These are phyloP conservation scores for Hypoxylon sp. DNA, from an alignment of 2,329 filamentous ascomycete species.

Conservation along the genomic window DNA sequence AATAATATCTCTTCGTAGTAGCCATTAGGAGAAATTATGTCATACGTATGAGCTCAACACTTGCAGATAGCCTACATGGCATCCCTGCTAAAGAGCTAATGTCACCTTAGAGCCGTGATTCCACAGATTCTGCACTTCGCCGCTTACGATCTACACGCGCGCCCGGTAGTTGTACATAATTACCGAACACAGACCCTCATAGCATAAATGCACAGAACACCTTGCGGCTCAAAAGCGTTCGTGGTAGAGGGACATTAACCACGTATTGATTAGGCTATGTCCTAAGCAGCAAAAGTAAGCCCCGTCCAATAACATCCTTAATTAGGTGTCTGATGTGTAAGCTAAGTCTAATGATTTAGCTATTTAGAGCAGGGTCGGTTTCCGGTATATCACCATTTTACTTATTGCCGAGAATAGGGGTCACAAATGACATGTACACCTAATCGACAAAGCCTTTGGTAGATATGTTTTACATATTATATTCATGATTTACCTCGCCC, in stretches of 20 bases:
- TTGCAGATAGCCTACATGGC: background rate
- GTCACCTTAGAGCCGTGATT: conserved; percentile 1
- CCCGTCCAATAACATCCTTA: background rate
- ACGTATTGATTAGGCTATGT: too few species aligned
- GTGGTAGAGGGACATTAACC: background rate
- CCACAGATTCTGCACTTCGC: background rate
- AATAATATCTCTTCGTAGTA: background rate
- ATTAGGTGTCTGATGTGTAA: background rate
- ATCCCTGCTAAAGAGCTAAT: background rate
- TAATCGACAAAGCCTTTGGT: background rate
- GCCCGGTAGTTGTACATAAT: background rate
- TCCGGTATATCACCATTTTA: conserved; percentile 16
- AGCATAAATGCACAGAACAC: background rate
- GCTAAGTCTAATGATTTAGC: background rate
- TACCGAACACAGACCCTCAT: background rate
- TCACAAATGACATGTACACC: background rate
- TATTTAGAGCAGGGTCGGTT: conserved; percentile 4
- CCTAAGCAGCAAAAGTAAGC: background rate
- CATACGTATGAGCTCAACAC: background rate
- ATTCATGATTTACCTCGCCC: background rate
- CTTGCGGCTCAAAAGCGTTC: background rate
- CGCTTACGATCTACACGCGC: background rate
- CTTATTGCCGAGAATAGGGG: conserved; percentile 2
- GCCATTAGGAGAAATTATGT: background rate
- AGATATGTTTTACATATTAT: background rate